These are phyloP conservation scores for Monilinia fructigena DNA, from an alignment of 2,329 filamentous ascomycete genomes.

Conservation along the genomic window DNA sequence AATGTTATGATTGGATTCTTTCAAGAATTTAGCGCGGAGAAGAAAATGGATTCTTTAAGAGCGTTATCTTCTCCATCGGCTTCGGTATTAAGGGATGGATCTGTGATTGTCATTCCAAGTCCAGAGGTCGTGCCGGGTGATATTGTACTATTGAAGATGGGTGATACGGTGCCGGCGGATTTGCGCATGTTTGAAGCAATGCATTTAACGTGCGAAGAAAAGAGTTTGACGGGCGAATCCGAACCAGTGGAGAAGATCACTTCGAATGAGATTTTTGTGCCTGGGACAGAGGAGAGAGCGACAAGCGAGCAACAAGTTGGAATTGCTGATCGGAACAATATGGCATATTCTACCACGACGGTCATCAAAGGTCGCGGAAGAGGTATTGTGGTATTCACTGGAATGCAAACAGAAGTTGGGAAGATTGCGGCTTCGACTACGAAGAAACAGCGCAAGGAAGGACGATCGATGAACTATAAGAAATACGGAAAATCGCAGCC, in stretches of 20 bases:
- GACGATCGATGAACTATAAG: slow-evolving; percentile 46
- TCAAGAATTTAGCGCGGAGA: slow-evolving; percentile 53
- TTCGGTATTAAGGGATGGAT: slow-evolving; percentile 51
- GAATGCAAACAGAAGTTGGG: slow-evolving; percentile 58
- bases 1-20: slow-evolving; percentile 59
- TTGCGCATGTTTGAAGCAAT: slow-evolving; percentile 57
- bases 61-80: slow-evolving; percentile 52
- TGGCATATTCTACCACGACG: slow-evolving; percentile 55
- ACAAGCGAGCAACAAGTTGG: slow-evolving; percentile 46
- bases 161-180: slow-evolving; percentile 94
- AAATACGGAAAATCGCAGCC: slow-evolving; percentile 47
- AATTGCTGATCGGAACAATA: slow-evolving; percentile 55
- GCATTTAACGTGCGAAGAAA: slow-evolving; percentile 74
- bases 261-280: slow-evolving; percentile 44
- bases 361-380: slow-evolving; percentile 55
- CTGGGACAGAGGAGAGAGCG: slow-evolving; percentile 31
- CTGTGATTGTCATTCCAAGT: slow-evolving; percentile 51
- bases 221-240: slow-evolving; percentile 96
- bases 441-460: slow-evolving; percentile 54
- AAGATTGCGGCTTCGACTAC: slow-evolving; percentile 52
- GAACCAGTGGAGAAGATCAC: slow-evolving; percentile 78
- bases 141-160: slow-evolving; percentile 85
- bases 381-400: slow-evolving; percentile 54
- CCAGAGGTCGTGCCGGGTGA: slow-evolving; percentile 69
- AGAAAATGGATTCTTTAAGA: slow-evolving; percentile 53